These are phyloP conservation scores for Colletotrichum sp. DNA, from an alignment of 2,329 filamentous ascomycete genomes.

Conservation along the genomic window DNA sequence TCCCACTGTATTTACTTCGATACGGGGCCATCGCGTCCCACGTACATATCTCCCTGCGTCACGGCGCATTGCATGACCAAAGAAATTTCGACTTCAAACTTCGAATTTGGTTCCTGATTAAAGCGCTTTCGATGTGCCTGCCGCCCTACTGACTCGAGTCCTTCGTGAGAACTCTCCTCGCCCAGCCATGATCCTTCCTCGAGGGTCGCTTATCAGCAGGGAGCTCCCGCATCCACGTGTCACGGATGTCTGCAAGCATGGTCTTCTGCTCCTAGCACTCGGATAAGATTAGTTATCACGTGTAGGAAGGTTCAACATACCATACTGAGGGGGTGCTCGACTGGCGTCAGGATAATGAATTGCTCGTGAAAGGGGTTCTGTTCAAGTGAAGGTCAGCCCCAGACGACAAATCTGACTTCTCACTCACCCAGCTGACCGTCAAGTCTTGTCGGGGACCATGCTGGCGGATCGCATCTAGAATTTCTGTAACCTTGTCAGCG, in stretches of 20 bases:
- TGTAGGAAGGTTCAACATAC: not conserved
- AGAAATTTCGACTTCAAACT: not conserved
- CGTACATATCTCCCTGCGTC: not conserved
- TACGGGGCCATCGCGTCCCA: not conserved
- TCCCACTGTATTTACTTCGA: not conserved
- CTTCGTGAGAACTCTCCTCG: not conserved
- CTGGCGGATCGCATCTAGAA: not conserved
- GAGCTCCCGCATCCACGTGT: not conserved
- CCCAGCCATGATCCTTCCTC: not conserved
- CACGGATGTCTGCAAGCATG: not conserved
- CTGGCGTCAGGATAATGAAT: not conserved
- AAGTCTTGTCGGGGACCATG: not conserved
- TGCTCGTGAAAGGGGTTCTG: not conserved
- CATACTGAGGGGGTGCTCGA: not conserved
- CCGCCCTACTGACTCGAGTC: not conserved
- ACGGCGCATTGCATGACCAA: not conserved
- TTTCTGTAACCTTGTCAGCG: not conserved
- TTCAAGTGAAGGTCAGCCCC: not conserved
- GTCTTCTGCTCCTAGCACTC: not conserved
- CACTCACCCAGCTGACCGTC: not conserved
- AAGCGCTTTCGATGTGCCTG: fast-evolving
- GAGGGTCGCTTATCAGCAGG: not conserved
- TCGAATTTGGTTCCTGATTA: not conserved
- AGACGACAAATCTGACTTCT: not conserved
- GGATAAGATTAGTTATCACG: not conserved